Evolutionary conservation across 768 basidiomycete species (phyloP), one percentile per base, ranked within the genome.

Genomic region (Roridomyces roridus): DNA sequence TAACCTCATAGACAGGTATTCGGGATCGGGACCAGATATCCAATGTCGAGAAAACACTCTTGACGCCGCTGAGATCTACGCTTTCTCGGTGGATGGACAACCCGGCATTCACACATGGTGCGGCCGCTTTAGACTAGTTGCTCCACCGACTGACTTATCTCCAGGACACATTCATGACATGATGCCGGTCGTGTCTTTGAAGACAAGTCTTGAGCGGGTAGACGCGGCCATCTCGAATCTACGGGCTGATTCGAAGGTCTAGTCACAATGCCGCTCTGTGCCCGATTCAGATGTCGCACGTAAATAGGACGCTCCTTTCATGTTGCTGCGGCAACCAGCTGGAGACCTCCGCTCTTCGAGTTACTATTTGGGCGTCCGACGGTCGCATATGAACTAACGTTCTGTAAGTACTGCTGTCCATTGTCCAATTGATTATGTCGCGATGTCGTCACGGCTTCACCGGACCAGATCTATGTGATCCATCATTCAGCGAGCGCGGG

Each of bases 151-250:
- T 49, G 26, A 57, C 44, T 34, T 51, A 0, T 42, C 45, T 59
- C 62, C 57, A 71, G 70, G 54, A 17, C 72, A 72, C 43, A 46
- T 71, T 41, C 73, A 75, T 49, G 68, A 68, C 24, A 67, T 71
- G 8, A 70, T 78, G 55, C 66, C 74, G 4, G 46, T 82, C 5
- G 74, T 76, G n/a, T 79, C 85, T 6, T 67, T 87, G 36, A 70
- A 79, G 57, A 74, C 82, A 42, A 69, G 78, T 24, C 54, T 87
- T 9, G 80, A 84, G 60, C 76, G 85, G 57, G 75, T 85, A 20
- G 76, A 84, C 34, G 56, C 59, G 35, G 80, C 76, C 14, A 65
- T 66, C 37, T 55, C 55, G 12, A 49, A 55, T 47, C 31, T 60
- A 24, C 48, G 48, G 36, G 34, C 39, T 5, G 23, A 36, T 25